Evolutionary conservation across 2,329 filamentous ascomycete species (phyloP), one percentile per base, ranked within the genome.

Genomic region (Parasarocladium wereldwijsianum): DNA sequence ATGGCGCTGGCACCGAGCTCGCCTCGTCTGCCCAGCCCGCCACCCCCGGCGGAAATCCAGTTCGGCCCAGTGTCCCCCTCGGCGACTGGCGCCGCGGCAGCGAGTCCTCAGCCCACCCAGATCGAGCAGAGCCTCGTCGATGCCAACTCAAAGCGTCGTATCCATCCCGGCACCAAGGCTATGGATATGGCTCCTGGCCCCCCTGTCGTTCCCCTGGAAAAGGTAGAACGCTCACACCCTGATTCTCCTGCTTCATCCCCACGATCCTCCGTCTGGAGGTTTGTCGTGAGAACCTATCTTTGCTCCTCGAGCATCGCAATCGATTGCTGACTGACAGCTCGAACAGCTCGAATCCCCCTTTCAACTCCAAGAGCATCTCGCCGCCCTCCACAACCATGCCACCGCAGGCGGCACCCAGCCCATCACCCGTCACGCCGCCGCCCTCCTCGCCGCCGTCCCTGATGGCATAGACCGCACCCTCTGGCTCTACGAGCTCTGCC

Each of bases 401-500:
- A 93, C 83, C 2, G 64, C 60, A 31, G 62, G 67, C 38, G 70
- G 70, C 40, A 76, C 74, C 19, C 58, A 70, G 24, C 74, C 87
- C 6, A 76, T 96, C 39, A 81, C 70, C 33, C 77, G 79, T 45
- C 66, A 76, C 18, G 77, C 81, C 24, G 86, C 90, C 8, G 58
- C 69, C 32, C 66, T 76, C 42, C 73, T 98, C 22, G 77, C 85
- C 21, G 75, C 76, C 25, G 79, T 86, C 14, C 90, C 90, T 0
- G 66, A 76, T 14, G 77, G 79, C 34, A 76, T 90, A 40, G 85
- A 94, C 48, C 75, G 76, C 40, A 83, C 81, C 8, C 69, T 96
- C 24, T 98, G 90, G 90, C 76, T 96, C 26, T 98, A 96, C 58
- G 90, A 98, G 57, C 78, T 98, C 29, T 94, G 85, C 47, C 85